Evolutionary conservation across 2,329 filamentous ascomycete genomes (phyloP).

Genomic region (Hansfordia pulvinata): DNA sequence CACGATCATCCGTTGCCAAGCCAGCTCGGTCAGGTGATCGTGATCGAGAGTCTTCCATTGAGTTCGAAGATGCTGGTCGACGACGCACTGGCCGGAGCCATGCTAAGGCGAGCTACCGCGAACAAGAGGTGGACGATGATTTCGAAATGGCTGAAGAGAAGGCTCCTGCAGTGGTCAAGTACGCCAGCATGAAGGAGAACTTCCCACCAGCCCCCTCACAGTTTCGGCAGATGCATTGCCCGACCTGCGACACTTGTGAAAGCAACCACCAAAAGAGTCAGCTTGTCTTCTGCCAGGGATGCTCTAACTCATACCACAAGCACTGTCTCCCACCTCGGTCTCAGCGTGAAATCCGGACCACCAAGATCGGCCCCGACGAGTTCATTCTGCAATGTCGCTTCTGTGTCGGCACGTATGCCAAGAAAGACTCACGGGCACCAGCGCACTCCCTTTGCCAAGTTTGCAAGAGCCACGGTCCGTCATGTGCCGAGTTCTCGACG

Average conservation of each 20-base stretch:
- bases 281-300: constrained; percentile 84
- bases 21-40: constrained; percentile 9
- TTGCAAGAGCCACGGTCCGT: constrained; percentile 50
- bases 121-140: constrained; percentile 46
- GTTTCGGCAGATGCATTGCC: constrained; percentile 59
- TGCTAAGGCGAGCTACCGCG: constrained; percentile 29
- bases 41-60: constrained; percentile 28
- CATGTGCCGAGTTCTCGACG: constrained; percentile 63
- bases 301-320: constrained; percentile 72
- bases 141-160: constrained; percentile 35
- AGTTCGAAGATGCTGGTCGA: constrained; percentile 37
- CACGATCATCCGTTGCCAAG: constrained; percentile 5
- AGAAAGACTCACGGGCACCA: constrained; percentile 58
- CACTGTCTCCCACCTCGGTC: constrained; percentile 64
- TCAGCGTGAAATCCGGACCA: constrained; percentile 73
- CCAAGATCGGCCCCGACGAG: constrained; percentile 61
- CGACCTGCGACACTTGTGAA: constrained; percentile 59
- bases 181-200: constrained; percentile 55
- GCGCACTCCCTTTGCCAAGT: constrained; percentile 56
- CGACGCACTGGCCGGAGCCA: constrained; percentile 33
- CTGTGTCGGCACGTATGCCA: constrained; percentile 57
- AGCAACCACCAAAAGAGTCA: constrained; percentile 38
- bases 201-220: constrained; percentile 52
- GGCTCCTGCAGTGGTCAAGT: constrained; percentile 31
- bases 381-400: constrained; percentile 86